These are phyloP conservation scores for Rhinocladiella mackenziei DNA, from an alignment of 2,329 filamentous ascomycete species.

Conservation along the genomic window DNA sequence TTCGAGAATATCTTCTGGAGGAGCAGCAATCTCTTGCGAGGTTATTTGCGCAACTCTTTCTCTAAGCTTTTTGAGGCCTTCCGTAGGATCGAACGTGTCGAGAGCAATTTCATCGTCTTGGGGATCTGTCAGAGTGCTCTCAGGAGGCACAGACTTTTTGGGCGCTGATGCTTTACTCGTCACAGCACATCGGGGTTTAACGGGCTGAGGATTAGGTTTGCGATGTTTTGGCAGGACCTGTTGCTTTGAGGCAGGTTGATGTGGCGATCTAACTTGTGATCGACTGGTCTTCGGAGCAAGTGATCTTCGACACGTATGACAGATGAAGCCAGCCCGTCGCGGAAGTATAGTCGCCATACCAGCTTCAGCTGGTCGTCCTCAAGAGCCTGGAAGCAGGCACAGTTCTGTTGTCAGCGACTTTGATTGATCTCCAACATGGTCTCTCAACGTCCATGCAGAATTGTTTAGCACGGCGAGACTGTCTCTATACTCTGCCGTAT, in stretches of 20 bases:
- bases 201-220: conserved; percentile 1
- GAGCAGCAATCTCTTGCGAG: conserved; percentile 12
- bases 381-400: too few relatives aligned
- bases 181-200: neutral
- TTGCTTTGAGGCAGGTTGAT: conserved; percentile 7
- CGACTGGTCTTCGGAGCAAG: conserved; percentile 6
- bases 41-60: conserved; percentile 18
- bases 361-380: too few relatives aligned
- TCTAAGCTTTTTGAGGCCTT: conserved; percentile 10
- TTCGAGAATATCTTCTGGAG: conserved; percentile 12
- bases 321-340: conserved; percentile 18
- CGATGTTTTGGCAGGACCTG: conserved; percentile 4
- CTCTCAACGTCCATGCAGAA: too few relatives aligned
- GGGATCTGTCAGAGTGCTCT: too few relatives aligned
- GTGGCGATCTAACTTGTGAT: conserved; percentile 14
- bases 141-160: too few relatives aligned
- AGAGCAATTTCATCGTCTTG: conserved; percentile 4
- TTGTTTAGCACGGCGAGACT: too few relatives aligned
- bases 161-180: neutral
- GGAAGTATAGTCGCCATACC: conserved; percentile 20
- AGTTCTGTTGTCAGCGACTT: too few relatives aligned
- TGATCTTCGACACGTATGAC: conserved; percentile 21
- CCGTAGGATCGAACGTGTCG: conserved; percentile 6
- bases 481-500: too few relatives aligned
- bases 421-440: too few relatives aligned